phyloP scores from a whole-genome alignment of 2,329 filamentous ascomycete genomes.

The Phyllosticta citriasiana region DNA sequence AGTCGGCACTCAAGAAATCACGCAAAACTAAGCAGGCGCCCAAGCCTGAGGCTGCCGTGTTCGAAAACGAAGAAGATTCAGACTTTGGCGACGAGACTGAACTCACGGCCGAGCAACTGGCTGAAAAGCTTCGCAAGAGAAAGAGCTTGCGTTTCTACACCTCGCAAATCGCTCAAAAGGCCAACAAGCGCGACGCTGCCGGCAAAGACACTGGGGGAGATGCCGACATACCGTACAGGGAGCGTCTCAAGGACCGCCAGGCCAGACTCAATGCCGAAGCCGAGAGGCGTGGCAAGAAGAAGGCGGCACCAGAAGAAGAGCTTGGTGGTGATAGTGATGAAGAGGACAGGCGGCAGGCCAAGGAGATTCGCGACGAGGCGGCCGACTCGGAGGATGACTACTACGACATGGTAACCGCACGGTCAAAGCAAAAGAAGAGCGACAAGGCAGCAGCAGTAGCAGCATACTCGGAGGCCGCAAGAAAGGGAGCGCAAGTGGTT shows the following conservation, averaged over 20 bases:
- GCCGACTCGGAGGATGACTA: constrained; percentile 58
- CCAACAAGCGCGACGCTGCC: constrained; percentile 68
- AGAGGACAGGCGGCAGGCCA: constrained; percentile 47
- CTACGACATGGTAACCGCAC: constrained; percentile 76
- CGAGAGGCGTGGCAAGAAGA: constrained; percentile 65
- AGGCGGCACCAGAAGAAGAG: constrained; percentile 48
- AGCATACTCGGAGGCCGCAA: constrained; percentile 44
- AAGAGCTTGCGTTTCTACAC: constrained; percentile 96
- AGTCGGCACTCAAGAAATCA: constrained; percentile 38
- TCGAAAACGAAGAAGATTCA: constrained; percentile 52
- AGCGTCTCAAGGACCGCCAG: constrained; percentile 77
- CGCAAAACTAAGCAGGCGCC: constrained; percentile 33
- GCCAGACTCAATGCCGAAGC: constrained; percentile 82
- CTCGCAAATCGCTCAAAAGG: constrained; percentile 90
- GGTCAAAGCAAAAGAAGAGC: constrained; percentile 56
- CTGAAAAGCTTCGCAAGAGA: constrained; percentile 81
- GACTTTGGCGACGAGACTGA: constrained; percentile 88
- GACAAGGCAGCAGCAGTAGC: constrained; percentile 60
- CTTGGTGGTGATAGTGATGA: constrained; percentile 63
- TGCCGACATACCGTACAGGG: constrained; percentile 75
- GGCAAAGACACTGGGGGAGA: constrained; percentile 70
- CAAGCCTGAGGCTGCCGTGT: constrained; percentile 11
- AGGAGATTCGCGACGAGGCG: constrained; percentile 34
- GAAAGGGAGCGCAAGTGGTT: constrained; percentile 50
- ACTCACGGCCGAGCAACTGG: constrained; percentile 67